phyloP scores from a whole-genome alignment of 2,329 filamentous ascomycete genomes.

The Colletotrichum incanum region DNA sequence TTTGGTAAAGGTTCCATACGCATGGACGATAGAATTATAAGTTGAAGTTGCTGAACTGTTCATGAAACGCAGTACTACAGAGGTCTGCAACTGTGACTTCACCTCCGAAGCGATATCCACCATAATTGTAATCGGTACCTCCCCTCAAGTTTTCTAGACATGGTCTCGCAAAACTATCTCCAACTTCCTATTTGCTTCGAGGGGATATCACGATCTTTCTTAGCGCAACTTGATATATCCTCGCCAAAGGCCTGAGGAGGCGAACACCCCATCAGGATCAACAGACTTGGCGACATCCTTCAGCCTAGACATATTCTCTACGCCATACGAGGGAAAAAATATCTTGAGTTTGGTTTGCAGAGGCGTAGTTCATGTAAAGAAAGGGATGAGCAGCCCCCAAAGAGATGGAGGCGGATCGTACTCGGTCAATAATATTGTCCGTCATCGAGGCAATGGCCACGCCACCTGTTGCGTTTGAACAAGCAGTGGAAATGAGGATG shows the following conservation, averaged over 20 bases:
- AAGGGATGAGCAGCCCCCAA: slow-evolving; percentile 37
- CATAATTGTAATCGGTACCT: too few species aligned
- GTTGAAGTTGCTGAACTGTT: too few species aligned
- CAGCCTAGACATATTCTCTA: slow-evolving; percentile 52
- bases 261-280: slow-evolving; percentile 15
- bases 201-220: not conserved
- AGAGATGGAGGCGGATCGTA: slow-evolving; percentile 39
- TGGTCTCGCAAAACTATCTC: too few species aligned
- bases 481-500: slow-evolving; percentile 45
- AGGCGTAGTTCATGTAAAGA: slow-evolving; percentile 60
- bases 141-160: too few species aligned
- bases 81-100: too few species aligned
- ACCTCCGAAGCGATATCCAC: too few species aligned
- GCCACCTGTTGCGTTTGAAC: slow-evolving; percentile 44
- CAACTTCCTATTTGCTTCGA: too few species aligned
- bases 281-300: slow-evolving; percentile 3
- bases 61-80: too few species aligned
- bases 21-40: too few species aligned
- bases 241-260: slow-evolving; percentile 12
- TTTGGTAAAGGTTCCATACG: too few species aligned
- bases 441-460: slow-evolving; percentile 38
- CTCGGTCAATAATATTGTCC: slow-evolving; percentile 35
- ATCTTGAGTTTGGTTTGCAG: slow-evolving; percentile 54
- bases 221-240: slow-evolving; percentile 23
- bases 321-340: slow-evolving; percentile 58